Evolutionary conservation across 75 land plant species (phyloP), one percentile per base, ranked within the genome.

Genomic region (Sequoiadendron giganteum): DNA sequence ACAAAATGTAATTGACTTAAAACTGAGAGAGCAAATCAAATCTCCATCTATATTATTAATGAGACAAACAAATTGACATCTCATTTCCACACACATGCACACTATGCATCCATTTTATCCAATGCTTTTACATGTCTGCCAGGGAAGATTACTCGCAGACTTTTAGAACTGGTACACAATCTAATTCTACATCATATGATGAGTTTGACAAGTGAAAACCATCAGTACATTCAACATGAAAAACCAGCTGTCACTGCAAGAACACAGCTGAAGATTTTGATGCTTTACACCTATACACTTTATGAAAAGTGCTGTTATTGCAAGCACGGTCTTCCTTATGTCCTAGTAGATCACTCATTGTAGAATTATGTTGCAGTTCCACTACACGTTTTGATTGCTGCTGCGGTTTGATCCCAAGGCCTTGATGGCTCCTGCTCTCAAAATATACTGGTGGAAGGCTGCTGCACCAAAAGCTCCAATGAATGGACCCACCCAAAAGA

Each of bases 401-500:
- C 92, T 91, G 49, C 94, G 89, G 94, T 91, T 93, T 36, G 95
- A 94, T 47, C 94, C 95, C 76, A 91, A 39, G 58, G 90, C 92
- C 68, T 91, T 94, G 85, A 91, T 68, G 70, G 90, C 92, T 13
- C 87, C 90, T 21, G 95, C 95, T 90, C 95, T 86, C 88, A 94
- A 87, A 15, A 94, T 79, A 78, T 93, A 93, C 85, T 94, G 92
- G 87, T 94, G 95, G 76, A 93, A 94, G 5, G 89, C 90, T 30
- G 95, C 92, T 11, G 95, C 95, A 13, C 90, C 77, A 21, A 92
- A 92, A n/a, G 95, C 95, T 85, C 95, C 95, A 55, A 91, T 80
- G 52, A 94, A 89, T 4, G 95, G 95, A 9, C 95, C 95, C 11
- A 94, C 94, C 95, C 95, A 94, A 89, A 93, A 94, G 38, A 94